A percentile compares a stretch with the other conserved stretches of the same genome.
Evolutionary conservation across 2,329 filamentous ascomycete species (phyloP).

Genomic region (Neurospora sp.): DNA sequence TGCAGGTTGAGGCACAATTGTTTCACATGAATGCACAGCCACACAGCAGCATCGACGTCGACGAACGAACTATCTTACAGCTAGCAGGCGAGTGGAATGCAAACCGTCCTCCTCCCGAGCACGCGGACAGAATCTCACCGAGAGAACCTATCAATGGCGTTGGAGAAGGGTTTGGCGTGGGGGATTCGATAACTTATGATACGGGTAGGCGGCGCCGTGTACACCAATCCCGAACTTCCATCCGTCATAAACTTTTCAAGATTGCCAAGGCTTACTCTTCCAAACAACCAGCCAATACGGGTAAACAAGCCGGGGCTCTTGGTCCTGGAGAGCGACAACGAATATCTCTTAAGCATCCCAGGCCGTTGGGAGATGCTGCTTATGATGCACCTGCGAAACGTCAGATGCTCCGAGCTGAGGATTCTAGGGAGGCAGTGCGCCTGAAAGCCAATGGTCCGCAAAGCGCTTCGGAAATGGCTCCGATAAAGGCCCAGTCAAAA

Average conservation of each 20-base stretch:
- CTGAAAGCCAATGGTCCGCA: background rate
- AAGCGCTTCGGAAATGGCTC: background rate
- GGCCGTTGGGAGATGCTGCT: background rate
- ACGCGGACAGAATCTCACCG: background rate
- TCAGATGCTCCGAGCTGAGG: background rate
- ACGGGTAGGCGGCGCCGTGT: conserved; percentile 16
- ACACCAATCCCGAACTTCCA: background rate
- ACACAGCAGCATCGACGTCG: conserved; percentile 46
- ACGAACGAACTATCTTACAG: conserved; percentile 47
- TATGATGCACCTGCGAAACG: background rate
- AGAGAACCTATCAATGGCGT: background rate
- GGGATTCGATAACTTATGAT: background rate
- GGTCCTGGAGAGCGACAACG: background rate
- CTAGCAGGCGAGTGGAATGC: conserved; percentile 4
- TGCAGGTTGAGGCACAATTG: conserved; percentile 29
- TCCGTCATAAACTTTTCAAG: background rate
- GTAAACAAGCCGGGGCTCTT: background rate
- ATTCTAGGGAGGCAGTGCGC: background rate
- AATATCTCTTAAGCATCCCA: background rate
- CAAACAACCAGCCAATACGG: conserved; percentile 8
- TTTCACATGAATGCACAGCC: conserved; percentile 22
- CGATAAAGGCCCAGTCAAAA: background rate
- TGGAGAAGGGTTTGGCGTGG: background rate
- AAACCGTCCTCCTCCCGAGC: background rate
- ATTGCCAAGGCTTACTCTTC: conserved; percentile 17